These are phyloP conservation scores for Scopulariopsis brevicaulis DNA, from an alignment of 2,329 filamentous ascomycete species.

Conservation along the genomic window DNA sequence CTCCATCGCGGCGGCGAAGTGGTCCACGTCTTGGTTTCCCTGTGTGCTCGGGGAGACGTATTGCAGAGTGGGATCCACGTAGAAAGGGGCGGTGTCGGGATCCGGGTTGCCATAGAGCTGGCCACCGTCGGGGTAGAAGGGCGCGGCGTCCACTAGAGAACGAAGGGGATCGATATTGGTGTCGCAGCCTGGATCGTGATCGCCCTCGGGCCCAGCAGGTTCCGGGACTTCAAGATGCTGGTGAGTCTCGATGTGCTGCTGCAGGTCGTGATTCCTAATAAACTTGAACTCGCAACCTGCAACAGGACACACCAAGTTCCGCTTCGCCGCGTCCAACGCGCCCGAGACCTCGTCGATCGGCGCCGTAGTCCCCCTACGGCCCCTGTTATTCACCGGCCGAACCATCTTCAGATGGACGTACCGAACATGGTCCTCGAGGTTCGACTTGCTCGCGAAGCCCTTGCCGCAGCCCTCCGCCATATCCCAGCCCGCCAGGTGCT, in stretches of 20 bases:
- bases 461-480: constrained; percentile 60
- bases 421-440: constrained; percentile 74
- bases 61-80: neutral
- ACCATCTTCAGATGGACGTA: constrained; percentile 63
- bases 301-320: constrained; percentile 29
- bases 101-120: neutral
- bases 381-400: constrained; percentile 21
- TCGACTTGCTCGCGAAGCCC: constrained; percentile 64
- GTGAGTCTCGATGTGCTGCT: constrained; percentile 27
- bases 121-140: neutral
- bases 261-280: constrained; percentile 36
- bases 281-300: constrained; percentile 33
- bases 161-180: neutral
- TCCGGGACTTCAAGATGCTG: neutral
- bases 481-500: constrained; percentile 47
- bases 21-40: neutral
- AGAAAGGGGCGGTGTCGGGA: neutral
- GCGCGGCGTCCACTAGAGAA: neutral
- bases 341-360: constrained; percentile 30
- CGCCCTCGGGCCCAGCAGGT: neutral
- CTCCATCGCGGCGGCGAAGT: neutral
- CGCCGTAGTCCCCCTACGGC: neutral
- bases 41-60: neutral
- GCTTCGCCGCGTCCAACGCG: constrained; percentile 24
- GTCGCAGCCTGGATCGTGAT: neutral